These are phyloP conservation scores for Uronychia setigera DNA, from an alignment of 73 alveolate species.

Conservation along the genomic window DNA sequence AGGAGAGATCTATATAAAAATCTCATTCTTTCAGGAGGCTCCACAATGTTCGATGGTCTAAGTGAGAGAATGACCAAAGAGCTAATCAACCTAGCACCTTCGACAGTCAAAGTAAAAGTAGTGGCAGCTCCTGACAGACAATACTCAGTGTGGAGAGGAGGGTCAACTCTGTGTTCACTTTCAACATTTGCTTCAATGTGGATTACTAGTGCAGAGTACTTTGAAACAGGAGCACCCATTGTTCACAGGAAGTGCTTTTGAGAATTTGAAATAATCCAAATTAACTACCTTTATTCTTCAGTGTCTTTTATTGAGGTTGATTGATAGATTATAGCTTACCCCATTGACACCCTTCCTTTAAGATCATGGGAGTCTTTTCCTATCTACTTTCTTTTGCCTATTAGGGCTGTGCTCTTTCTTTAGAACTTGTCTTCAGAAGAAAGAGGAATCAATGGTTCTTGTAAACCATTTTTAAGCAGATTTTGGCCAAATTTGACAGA, in stretches of 20 bases:
- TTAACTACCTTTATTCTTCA: too few relatives aligned
- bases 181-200: constrained; percentile 84
- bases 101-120: constrained; percentile 64
- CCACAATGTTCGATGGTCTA: constrained; percentile 94
- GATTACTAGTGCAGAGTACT: constrained; percentile 97
- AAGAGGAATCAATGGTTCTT: too few relatives aligned
- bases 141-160: constrained; percentile 85
- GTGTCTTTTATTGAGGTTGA: too few relatives aligned
- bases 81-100: constrained; percentile 48
- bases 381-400: too few relatives aligned
- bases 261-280: too few relatives aligned
- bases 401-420: too few relatives aligned
- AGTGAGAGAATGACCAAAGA: constrained; percentile 89
- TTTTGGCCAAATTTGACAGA: too few relatives aligned
- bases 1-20: constrained; percentile 85
- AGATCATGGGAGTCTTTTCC: too few relatives aligned
- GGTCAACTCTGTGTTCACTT: constrained; percentile 72
- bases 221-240: constrained; percentile 93
- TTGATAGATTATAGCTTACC: too few relatives aligned
- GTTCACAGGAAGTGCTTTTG: constrained; percentile 89
- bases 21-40: constrained; percentile 93
- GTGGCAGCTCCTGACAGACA: constrained; percentile 82
- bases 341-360: too few relatives aligned
- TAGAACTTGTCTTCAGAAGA: too few relatives aligned
- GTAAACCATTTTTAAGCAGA: too few relatives aligned